Conservation (phyloP, 257 asterid genomes). For the Oldenlandia corymbosa region DNA sequence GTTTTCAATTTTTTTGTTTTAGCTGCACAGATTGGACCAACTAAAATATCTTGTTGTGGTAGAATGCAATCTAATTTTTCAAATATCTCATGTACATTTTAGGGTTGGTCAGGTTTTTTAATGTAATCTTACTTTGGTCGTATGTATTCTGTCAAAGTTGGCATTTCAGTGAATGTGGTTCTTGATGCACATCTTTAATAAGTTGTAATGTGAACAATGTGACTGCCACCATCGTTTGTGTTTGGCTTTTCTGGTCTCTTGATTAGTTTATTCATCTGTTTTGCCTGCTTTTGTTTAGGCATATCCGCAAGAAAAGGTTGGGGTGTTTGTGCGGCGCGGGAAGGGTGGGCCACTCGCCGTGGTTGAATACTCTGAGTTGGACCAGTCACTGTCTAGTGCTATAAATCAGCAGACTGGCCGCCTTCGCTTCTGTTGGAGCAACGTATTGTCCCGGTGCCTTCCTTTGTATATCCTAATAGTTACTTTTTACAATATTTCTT, state of each 20-base stretch:
- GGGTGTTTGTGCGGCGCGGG: conserved; percentile 89
- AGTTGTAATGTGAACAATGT: no score
- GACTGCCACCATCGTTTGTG: background rate
- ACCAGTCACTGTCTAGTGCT: conserved; percentile 64
- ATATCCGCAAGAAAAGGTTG: conserved; percentile 98
- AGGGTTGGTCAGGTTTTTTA: background rate
- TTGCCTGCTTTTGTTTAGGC: conserved; percentile 38
- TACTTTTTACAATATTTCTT: conserved; percentile 8
- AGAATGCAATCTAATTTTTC: no score
- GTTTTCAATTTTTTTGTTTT: background rate
- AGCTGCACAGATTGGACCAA: background rate
- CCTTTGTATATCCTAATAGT: background rate
- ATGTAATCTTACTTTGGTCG: background rate
- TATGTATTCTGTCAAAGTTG: background rate
- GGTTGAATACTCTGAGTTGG: conserved; percentile 91
- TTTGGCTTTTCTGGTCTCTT: background rate
- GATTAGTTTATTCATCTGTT: background rate
- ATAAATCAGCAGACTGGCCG: conserved; percentile 86
- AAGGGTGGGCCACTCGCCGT: conserved; percentile 92
- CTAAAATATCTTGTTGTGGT: background rate
- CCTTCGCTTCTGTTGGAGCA: conserved; percentile 97
- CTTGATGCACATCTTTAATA: background rate
- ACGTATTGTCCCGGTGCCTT: conserved; percentile 40
- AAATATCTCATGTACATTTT: background rate
- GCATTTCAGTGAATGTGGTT: background rate